Evolutionary conservation across 2,329 filamentous ascomycete species (phyloP), one percentile per base, ranked within the genome.

Genomic region (Lasiodiplodia gonubiensis): DNA sequence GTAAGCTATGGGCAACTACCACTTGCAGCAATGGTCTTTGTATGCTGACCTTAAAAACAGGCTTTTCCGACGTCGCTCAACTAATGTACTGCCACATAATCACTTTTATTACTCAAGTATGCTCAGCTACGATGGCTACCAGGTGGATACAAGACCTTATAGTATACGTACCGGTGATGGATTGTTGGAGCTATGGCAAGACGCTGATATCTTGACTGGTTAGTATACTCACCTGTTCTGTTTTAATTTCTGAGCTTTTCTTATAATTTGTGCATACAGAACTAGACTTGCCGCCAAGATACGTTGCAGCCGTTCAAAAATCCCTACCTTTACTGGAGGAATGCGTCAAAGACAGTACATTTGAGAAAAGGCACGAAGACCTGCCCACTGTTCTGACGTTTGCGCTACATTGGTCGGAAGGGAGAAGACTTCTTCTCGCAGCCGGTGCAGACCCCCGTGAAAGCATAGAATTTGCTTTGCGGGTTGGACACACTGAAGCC

Each of bases 101-200:
- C 1, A 1, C 1, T 8, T 30, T 30, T 30, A 7, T 11, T 8
- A n/a, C 39, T 46, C 39, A 2, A 18, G 39, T 46, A 21, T 46
- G 7, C 7, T 46, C 6, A 11, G 7, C 18, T 6, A 8, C 10
- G 1, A 11, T 8, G 39, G 16, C 18, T n/a, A 7, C 1, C 2
- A 21, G 10, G 1, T 46, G 1, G 18, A n/a, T 7, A 10, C n/a
- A 1, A 2, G 2, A 1, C 5, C 2, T 30, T 30, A 10, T 2
- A 2, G 7, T 1, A 30, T 30, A 30, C 10, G 1, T 10, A 10
- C 7, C 7, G 30, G 30, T 8, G 1, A 30, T 30, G 0, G 1
- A 2, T 8, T 33, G 0, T 33, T 2, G 6, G 18, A n/a, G 3
- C 3, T 46, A 21, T 46, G 42, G 42, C 18, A 11, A n/a, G n/a